phyloP scores from a whole-genome alignment of 129 eudicot genomes.

The Escallonia rubra region DNA sequence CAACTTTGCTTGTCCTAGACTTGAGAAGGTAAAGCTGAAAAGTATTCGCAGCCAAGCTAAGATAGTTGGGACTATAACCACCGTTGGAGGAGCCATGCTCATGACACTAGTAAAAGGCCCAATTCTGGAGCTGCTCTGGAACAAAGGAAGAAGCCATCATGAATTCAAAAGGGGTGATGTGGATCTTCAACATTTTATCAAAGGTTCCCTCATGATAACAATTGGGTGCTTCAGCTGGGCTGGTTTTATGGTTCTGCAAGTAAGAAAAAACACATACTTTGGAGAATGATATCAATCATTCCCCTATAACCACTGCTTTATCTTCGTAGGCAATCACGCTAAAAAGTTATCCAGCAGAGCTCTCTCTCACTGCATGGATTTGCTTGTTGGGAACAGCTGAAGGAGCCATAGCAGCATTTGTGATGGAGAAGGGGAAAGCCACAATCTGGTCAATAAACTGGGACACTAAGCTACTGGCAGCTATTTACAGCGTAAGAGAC shows the following conservation, averaged over 20 bases:
- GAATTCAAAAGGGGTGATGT: conserved; percentile 30
- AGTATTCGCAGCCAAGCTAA: conserved; percentile 85
- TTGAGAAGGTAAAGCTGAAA: conserved; percentile 68
- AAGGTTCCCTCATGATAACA: conserved; percentile 73
- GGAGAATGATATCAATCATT: not conserved
- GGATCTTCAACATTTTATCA: conserved; percentile 58
- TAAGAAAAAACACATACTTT: conserved; percentile 11
- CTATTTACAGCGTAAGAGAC: conserved; percentile 71
- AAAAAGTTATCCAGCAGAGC: conserved; percentile 83
- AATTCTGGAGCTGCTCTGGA: conserved; percentile 59
- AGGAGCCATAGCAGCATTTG: conserved; percentile 69
- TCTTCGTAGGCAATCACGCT: conserved; percentile 70
- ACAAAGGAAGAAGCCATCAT: conserved; percentile 31
- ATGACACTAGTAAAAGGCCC: conserved; percentile 96
- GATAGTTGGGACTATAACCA: conserved; percentile 69
- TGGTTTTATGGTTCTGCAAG: conserved; percentile 87
- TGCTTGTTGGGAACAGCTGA: conserved; percentile 79
- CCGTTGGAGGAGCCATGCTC: conserved; percentile 91
- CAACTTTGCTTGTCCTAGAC: conserved; percentile 36
- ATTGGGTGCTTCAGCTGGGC: conserved; percentile 85
- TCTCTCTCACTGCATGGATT: conserved; percentile 92
- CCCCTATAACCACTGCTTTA: not conserved
- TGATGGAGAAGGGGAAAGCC: conserved; percentile 69
- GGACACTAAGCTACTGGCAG: conserved; percentile 73
- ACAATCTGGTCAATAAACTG: conserved; percentile 75